Base-by-base conservation (phyloP, 805 yeast species). In the Grigorovia jiainica region DNA sequence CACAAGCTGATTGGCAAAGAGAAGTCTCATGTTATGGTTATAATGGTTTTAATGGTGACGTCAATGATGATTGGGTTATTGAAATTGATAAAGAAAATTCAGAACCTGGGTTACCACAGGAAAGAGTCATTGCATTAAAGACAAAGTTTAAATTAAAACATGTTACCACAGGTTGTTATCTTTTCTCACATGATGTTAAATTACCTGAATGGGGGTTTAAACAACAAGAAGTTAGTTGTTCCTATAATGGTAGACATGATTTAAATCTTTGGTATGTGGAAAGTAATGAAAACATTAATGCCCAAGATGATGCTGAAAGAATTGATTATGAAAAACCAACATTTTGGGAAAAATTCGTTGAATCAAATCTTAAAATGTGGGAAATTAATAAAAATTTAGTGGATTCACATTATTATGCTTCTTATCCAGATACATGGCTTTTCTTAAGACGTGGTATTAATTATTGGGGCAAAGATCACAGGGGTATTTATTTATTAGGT, bases 161-260 rank as follows among this genome's bases (percentile, higher is more conserved):
- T 54, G 89, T 87, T 27, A 78, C 81, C 82, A 71, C 83, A 20
- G 87, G 87, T 43, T 74, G 86, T 64, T 79, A 77, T 56, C 65
- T 84, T 52, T 84, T 82, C 61, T 79, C 92, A n/a, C 82, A 78
- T 50, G 80, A 75, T 43, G 76, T 73, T 11, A 81, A 81, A 57
- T 71, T 84, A 54, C 95, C 95, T 47, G 76, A 75, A 40, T 83
- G 92, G 89, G 94, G 83, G 1, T 81, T 78, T 50, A 82, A 78
- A 47, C 95, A 84, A 62, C 89, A 80, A 61, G 95, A 84, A 66
- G 94, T 84, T 41, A 77, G 89, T 3, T 74, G 89, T 66, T 87
- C 94, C 30, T 61, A 73, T 16, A 82, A 77, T 51, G 92, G 89
- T 60, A 68, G 70, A 42, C 65, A 74, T 43, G 68, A 73, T 15